A percentile compares a stretch with the other conserved stretches of the same genome.
Conservation (phyloP, 306 rosid genomes). For the Sesbania bispinosa region DNA sequence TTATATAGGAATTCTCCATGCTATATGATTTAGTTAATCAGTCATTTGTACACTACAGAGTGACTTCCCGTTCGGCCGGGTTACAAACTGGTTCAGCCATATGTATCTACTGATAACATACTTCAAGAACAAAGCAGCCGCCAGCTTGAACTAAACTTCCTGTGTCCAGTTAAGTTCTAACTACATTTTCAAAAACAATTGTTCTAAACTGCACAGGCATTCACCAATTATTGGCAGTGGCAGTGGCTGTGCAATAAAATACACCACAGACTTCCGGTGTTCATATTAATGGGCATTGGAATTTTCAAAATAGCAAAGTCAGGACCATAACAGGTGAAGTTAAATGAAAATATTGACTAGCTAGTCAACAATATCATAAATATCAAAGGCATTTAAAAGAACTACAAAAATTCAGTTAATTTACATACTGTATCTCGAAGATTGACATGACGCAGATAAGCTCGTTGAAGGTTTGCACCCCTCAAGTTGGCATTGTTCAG, state of each 20-base stretch:
- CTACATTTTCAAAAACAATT: not conserved
- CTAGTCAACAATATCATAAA: not conserved
- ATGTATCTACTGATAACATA: not conserved
- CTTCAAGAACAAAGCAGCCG: not conserved
- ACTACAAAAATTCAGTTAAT: not conserved
- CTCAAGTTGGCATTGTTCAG: conserved; percentile 71
- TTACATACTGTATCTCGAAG: conserved; percentile 73
- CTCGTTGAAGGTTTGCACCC: conserved; percentile 91
- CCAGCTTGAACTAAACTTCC: not conserved
- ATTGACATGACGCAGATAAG: conserved; percentile 76
- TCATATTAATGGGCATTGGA: not conserved
- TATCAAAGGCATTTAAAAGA: not conserved
- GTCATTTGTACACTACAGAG: not conserved
- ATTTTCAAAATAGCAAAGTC: not conserved
- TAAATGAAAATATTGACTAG: not conserved
- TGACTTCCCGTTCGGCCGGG: not conserved
- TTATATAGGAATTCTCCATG: not conserved
- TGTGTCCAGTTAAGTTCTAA: not conserved
- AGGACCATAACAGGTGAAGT: not conserved
- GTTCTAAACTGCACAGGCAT: not conserved
- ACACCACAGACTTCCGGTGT: not conserved
- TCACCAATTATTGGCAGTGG: not conserved
- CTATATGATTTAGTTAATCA: not conserved
- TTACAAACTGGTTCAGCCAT: not conserved
- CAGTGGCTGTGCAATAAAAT: not conserved